Percentiles rank a stretch among this genome's conserved stretches.
Evolutionary conservation across 768 basidiomycete species (phyloP).

Genomic region (Glaciozyma antarctica): DNA sequence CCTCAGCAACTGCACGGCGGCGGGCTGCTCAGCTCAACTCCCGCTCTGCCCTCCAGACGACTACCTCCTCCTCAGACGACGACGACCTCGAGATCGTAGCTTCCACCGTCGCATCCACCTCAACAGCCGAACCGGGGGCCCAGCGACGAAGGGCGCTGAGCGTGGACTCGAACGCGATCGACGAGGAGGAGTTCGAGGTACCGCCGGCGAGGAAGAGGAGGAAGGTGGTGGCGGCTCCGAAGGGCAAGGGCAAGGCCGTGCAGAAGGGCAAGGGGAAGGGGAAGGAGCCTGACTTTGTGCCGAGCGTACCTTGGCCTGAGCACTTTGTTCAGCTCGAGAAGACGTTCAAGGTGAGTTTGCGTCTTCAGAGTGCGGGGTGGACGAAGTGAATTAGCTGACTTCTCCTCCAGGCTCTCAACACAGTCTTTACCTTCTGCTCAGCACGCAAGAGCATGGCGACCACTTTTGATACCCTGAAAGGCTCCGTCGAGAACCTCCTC

Average conservation of each 20-base stretch:
- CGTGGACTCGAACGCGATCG: neutral
- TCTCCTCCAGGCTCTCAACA: slow-evolving; percentile 61
- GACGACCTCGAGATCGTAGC: neutral
- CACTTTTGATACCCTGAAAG: slow-evolving; percentile 63
- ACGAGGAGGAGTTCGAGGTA: neutral
- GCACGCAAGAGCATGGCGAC: slow-evolving; percentile 68
- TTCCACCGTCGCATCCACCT: neutral
- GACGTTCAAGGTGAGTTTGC: slow-evolving; percentile 53
- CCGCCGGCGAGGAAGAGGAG: neutral
- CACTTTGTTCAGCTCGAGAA: slow-evolving; percentile 46
- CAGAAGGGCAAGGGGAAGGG: slow-evolving; percentile 25
- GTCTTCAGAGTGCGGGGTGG: neutral
- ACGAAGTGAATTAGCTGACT: too few species aligned
- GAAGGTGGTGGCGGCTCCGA: neutral
- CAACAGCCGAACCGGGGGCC: neutral
- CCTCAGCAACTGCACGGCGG: neutral
- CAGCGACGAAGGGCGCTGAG: neutral
- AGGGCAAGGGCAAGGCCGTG: slow-evolving; percentile 2
- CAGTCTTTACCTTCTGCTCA: slow-evolving; percentile 77
- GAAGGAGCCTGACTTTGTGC: slow-evolving; percentile 19
- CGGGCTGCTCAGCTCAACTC: neutral
- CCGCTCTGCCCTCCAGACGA: neutral
- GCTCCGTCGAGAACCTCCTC: slow-evolving; percentile 69
- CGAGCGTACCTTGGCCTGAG: slow-evolving; percentile 49
- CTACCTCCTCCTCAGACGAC: neutral